Evolutionary conservation across 2,329 filamentous ascomycete species (phyloP), one percentile per base, ranked within the genome.

Genomic region (Pseudogymnoascus sp.): DNA sequence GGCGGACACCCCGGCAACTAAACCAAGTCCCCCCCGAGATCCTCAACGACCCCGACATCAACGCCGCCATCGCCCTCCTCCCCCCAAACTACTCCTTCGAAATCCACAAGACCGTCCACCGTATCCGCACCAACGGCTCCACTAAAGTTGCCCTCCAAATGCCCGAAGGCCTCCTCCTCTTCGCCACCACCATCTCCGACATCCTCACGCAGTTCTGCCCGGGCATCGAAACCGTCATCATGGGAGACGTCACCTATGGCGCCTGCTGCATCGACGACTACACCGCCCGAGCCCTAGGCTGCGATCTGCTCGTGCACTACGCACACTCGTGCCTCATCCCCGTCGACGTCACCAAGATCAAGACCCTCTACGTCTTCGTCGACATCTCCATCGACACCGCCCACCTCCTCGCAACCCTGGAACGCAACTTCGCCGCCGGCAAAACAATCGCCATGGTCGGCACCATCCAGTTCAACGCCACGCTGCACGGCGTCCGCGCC

Each of bases 241-340:
- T 99, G 94, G 94, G 94, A 64, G 94, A 99, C 72, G 94, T 99
- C 43, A 99, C 94, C 1, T 99, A 99, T 73, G 94, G 94, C 65
- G 94, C 94, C 20, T 99, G 94, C 78, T 99, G 94, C 72, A 97
- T 99, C 68, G 94, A 99, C 73, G 94, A 99, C 76, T 99, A 95
- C 76, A 99, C 94, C 0, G 95, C 94, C 1, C 81, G 93, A 47
- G 94, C 95, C 0, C 81, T 99, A 20, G 94, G 91, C 1, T 99
- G 94, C 72, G 94, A 99, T 68, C 78, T 99, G 6, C 80, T 99
- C 8, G 90, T 99, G 1, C 94, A 99, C 76, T 99, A 99, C 72
- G 94, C 94, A 1, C 94, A 99, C 76, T 95, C 90, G 71, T 99
- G 94, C 69, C 80, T 99, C 64, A 96, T 99, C 67, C 94, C 94